phyloP scores from a whole-genome alignment of 2,329 filamentous ascomycete genomes.

The Didymella segeticola region DNA sequence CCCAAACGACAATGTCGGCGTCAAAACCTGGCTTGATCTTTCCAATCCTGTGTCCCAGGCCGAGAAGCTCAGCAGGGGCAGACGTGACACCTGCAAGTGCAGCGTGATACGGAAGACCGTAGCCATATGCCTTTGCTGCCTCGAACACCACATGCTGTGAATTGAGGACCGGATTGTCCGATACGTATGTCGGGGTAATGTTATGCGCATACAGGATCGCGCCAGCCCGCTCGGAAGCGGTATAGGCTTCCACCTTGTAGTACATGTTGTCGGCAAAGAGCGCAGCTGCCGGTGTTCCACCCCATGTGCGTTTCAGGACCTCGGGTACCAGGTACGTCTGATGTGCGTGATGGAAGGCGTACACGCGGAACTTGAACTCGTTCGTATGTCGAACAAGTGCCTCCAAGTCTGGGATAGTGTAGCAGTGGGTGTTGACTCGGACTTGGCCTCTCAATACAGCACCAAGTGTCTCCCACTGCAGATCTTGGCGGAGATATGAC shows the following conservation, averaged over 20 bases:
- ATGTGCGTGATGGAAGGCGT: slow-evolving; percentile 74
- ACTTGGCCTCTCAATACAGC: slow-evolving; percentile 72
- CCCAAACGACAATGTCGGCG: slow-evolving; percentile 54
- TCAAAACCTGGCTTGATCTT: slow-evolving; percentile 52
- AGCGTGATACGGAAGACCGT: slow-evolving; percentile 51
- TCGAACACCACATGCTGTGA: slow-evolving; percentile 73
- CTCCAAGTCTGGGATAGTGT: slow-evolving; percentile 72
- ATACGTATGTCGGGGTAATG: slow-evolving; percentile 66
- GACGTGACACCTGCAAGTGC: slow-evolving; percentile 48
- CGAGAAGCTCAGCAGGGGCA: slow-evolving; percentile 50
- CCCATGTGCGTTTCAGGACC: slow-evolving; percentile 53
- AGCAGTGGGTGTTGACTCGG: slow-evolving; percentile 74
- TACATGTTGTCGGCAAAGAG: slow-evolving; percentile 76
- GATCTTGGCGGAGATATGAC: slow-evolving; percentile 66
- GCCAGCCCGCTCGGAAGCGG: slow-evolving; percentile 70
- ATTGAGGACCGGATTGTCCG: slow-evolving; percentile 67
- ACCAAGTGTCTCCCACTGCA: slow-evolving; percentile 68
- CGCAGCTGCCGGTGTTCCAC: slow-evolving; percentile 54
- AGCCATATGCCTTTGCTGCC: slow-evolving; percentile 53
- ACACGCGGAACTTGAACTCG: slow-evolving; percentile 71
- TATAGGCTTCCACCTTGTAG: slow-evolving; percentile 72
- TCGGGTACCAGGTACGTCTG: slow-evolving; percentile 72
- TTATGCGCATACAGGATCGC: slow-evolving; percentile 70
- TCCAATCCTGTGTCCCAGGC: slow-evolving; percentile 49
- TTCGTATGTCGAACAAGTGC: slow-evolving; percentile 74